phyloP scores from a whole-genome alignment of 768 basidiomycete species.

The Royoungia palumana region DNA sequence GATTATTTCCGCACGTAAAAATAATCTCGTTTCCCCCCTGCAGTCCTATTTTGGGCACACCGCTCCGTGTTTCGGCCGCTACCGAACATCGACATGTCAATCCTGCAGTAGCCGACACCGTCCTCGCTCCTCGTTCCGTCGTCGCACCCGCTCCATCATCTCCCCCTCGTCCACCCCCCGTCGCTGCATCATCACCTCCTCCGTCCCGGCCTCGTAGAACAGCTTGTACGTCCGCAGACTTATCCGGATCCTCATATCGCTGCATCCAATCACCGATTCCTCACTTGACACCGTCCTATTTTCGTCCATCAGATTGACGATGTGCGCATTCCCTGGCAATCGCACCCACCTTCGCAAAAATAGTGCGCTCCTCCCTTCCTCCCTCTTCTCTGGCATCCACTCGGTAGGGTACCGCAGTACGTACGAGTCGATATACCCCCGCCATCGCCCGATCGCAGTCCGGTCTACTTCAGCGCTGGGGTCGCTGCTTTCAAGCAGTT shows the following conservation, averaged over 20 bases:
- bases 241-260: constrained; percentile 47
- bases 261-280: constrained; percentile 21
- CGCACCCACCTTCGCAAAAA: constrained; percentile 59
- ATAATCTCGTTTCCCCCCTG: constrained; percentile 1
- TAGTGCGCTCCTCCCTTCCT: constrained; percentile 36
- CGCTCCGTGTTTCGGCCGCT: background rate
- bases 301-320: constrained; percentile 33
- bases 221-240: constrained; percentile 62
- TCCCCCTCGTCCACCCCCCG: constrained; percentile 33
- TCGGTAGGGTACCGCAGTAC: constrained; percentile 70
- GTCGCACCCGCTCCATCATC: constrained; percentile 39
- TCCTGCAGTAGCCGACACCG: constrained; percentile 38
- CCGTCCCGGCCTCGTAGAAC: constrained; percentile 62
- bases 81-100: constrained; percentile 3
- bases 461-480: constrained; percentile 59
- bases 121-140: constrained; percentile 56
- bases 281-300: constrained; percentile 50
- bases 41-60: background rate
- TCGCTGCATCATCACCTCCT: constrained; percentile 49
- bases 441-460: constrained; percentile 56
- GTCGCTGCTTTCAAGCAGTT: constrained; percentile 59
- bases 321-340: constrained; percentile 5
- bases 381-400: constrained; percentile 50
- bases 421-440: constrained; percentile 71
- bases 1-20: constrained; percentile 13